These are phyloP conservation scores for Epichloe amarillans DNA, from an alignment of 2,329 filamentous ascomycete genomes.

Conservation along the genomic window DNA sequence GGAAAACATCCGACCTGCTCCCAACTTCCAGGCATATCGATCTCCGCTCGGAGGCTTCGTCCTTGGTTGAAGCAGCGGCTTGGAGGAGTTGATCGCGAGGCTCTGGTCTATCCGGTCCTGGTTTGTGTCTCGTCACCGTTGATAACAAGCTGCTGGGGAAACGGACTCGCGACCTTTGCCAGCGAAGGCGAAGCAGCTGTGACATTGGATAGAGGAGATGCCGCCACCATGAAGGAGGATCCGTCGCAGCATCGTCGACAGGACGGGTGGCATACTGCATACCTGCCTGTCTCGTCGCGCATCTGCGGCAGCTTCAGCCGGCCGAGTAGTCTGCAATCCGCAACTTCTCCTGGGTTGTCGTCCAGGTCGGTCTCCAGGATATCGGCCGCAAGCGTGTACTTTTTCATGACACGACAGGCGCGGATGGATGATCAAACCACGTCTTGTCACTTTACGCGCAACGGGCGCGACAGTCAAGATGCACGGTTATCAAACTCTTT, in stretches of 20 bases:
- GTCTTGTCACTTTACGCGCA: too few species aligned
- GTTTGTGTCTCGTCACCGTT: slow-evolving; percentile 13
- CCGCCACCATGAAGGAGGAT: slow-evolving; percentile 18
- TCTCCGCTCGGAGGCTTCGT: background rate
- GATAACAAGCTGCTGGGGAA: slow-evolving; percentile 22
- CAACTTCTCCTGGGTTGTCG: slow-evolving; percentile 33
- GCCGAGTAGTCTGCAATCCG: slow-evolving; percentile 22
- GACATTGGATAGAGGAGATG: slow-evolving; percentile 13
- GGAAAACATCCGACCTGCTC: slow-evolving; percentile 2
- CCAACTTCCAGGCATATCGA: slow-evolving; percentile 8
- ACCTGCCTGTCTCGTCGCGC: slow-evolving; percentile 26
- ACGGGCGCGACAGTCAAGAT: too few species aligned
- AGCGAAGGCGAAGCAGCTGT: slow-evolving; percentile 17
- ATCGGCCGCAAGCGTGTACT: slow-evolving; percentile 29
- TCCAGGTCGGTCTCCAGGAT: slow-evolving; percentile 20
- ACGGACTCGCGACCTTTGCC: slow-evolving; percentile 23
- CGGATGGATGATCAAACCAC: too few species aligned
- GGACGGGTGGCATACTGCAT: slow-evolving; percentile 3
- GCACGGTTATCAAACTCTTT: too few species aligned
- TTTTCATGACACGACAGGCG: too few species aligned
- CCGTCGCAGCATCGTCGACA: slow-evolving; percentile 29
- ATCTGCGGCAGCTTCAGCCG: slow-evolving; percentile 15
- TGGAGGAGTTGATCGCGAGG: background rate
- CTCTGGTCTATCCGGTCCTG: slow-evolving; percentile 6
- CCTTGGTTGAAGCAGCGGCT: background rate